Evolutionary conservation across 352 stramenopile genomes (phyloP).

Genomic region (Globisporangium acanthophoron): DNA sequence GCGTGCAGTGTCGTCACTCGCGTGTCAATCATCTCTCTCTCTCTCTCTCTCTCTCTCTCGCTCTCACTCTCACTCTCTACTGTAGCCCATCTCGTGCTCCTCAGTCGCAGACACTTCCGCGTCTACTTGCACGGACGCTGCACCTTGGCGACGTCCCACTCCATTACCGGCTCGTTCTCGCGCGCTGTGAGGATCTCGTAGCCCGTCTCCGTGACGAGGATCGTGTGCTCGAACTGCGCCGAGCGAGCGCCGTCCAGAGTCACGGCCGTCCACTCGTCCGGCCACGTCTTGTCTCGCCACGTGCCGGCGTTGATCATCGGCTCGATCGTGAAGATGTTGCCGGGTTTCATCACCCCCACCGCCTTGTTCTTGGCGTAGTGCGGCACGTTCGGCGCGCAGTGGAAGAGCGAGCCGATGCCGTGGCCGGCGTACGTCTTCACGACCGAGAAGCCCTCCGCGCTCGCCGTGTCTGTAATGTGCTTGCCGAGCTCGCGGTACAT

Average conservation of each 20-base stretch:
- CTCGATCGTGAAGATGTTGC: conserved; percentile 99
- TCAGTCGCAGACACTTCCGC: conserved; percentile 6
- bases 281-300: conserved; percentile 92
- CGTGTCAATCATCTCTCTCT: neutral
- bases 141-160: conserved; percentile 79
- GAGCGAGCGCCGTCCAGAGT: conserved; percentile 94
- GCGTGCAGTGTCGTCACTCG: neutral
- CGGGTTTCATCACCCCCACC: conserved; percentile 95
- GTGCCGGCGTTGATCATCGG: conserved; percentile 99
- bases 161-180: conserved; percentile 83
- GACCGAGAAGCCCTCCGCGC: conserved; percentile 87
- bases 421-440: conserved; percentile 98
- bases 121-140: conserved; percentile 34
- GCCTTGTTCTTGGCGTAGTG: conserved; percentile 99
- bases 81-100: neutral
- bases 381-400: conserved; percentile 95
- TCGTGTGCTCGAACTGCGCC: conserved; percentile 97
- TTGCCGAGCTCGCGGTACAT: conserved; percentile 96
- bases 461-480: conserved; percentile 89
- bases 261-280: conserved; percentile 97
- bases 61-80: neutral
- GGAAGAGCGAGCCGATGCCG: conserved; percentile 96
- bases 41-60: conserved; percentile 2
- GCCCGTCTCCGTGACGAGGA: conserved; percentile 97
- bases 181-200: conserved; percentile 96